Conservation (phyloP, 345 rosid genomes). For the Linum tenue region DNA sequence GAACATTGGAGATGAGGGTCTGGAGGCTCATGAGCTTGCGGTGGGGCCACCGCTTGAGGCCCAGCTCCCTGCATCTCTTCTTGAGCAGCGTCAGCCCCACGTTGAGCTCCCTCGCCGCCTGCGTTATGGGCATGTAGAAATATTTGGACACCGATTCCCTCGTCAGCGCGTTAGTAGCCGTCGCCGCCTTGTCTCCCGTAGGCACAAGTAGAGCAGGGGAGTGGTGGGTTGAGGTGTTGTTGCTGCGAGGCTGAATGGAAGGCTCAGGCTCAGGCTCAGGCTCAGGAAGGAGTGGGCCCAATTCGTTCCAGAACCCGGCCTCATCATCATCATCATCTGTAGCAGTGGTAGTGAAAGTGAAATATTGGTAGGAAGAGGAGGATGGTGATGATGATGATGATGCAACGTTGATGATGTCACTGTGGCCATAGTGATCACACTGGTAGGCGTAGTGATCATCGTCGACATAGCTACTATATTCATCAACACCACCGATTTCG, state of each 20-base stretch:
- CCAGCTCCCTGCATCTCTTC: conserved; percentile 58
- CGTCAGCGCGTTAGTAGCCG: conserved; percentile 10
- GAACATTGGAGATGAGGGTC: conserved; percentile 33
- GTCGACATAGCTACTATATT: too few species aligned
- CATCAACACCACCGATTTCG: too few species aligned
- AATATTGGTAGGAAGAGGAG: too few species aligned
- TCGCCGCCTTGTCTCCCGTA: not conserved
- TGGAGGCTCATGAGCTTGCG: conserved; percentile 54
- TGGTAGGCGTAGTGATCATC: too few species aligned
- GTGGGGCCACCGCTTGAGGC: conserved; percentile 59
- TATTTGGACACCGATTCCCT: conserved; percentile 31
- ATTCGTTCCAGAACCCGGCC: not conserved
- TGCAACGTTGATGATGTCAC: too few species aligned
- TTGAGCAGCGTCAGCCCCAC: conserved; percentile 56
- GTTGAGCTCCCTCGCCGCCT: conserved; percentile 56
- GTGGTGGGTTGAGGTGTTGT: not conserved
- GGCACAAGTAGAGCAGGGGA: not conserved
- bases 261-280: too few species aligned
- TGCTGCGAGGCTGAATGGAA: not conserved
- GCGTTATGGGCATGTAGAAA: conserved; percentile 52
- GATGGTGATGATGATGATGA: too few species aligned
- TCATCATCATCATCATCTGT: not conserved
- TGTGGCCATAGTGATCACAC: too few species aligned
- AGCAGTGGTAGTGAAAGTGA: too few species aligned
- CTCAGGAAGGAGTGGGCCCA: not conserved